phyloP scores from a whole-genome alignment of 1,139 yeast species.

The Magnusiomyces fungicola region DNA sequence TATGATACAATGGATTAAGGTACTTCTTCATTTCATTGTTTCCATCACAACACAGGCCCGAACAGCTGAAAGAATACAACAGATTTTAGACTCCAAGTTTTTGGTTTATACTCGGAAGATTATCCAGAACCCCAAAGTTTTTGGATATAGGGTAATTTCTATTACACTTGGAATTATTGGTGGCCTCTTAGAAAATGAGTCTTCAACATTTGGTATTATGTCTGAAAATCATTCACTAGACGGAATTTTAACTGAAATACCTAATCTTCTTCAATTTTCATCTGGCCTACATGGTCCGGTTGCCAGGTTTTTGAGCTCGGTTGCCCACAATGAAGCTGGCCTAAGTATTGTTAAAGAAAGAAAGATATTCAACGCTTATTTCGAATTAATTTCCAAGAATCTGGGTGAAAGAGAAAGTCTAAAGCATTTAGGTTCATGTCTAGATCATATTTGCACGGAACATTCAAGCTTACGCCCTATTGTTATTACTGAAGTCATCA shows the following conservation, averaged over 20 bases:
- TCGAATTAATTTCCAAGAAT: conserved; percentile 18
- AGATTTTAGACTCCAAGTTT: conserved; percentile 76
- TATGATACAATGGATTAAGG: conserved; percentile 45
- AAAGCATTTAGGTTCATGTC: conserved; percentile 55
- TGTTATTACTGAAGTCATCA: conserved; percentile 46
- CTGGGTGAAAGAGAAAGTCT: conserved; percentile 29
- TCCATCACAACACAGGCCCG: conserved; percentile 63
- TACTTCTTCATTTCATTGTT: conserved; percentile 52
- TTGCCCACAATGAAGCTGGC: conserved; percentile 73
- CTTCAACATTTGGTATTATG: conserved; percentile 77
- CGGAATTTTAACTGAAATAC: conserved; percentile 49
- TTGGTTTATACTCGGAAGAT: conserved; percentile 54
- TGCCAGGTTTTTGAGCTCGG: conserved; percentile 77
- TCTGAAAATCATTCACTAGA: conserved; percentile 74
- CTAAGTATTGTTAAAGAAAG: conserved; percentile 46
- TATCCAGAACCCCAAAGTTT: conserved; percentile 48
- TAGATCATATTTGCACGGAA: conserved; percentile 82
- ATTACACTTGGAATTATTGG: conserved; percentile 60
- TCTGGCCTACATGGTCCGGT: conserved; percentile 53
- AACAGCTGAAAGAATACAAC: conserved; percentile 72
- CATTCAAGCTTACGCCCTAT: conserved; percentile 62
- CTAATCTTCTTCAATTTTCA: conserved; percentile 46
- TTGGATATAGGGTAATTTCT: conserved; percentile 66
- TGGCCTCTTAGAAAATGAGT: conserved; percentile 79
- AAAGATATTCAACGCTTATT: conserved; percentile 41